Evolutionary conservation across 176 grass and related monocot species (phyloP), one percentile per base, ranked within the genome.

Genomic region (Chrysopogon serrulatus): DNA sequence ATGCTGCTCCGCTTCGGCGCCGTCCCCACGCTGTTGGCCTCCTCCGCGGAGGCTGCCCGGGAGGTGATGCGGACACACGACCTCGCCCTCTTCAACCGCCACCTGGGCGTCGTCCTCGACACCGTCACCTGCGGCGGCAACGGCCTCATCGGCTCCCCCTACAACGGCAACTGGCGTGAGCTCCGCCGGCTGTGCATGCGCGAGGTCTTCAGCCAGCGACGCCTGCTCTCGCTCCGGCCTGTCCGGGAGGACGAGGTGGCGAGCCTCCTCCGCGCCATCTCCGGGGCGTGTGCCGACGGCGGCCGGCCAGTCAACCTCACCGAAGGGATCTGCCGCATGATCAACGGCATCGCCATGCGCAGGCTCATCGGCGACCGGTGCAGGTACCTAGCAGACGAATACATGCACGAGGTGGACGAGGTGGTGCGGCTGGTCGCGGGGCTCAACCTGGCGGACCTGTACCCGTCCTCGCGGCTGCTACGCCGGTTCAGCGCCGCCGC

Each of bases 51-150:
- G 56, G 83, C 83, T 5, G 88, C 83, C 6, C 35, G 21, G 18
- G 83, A 86, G 83, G 67, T 90, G 2, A 37, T 90, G 88, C 71
- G 48, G 69, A 77, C 78, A 2, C 74, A 82, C 36, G 88, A 90
- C 83, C 18, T 79, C 13, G 19, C 59, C 45, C 86, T 90, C 78
- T 53, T 78, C 41, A 34, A 14, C 32, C 67, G 77, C 65, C 51
- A 74, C 47, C 49, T 71, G 27, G 71, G 62, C 70, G 24, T 49
- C 68, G 65, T 78, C 18, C 10, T 82, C 33, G 79, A 83, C 32
- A 78, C 78, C 76, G 10, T 82, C 42, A 69, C 59, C 24, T 73
- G 65, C 47, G 78, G 79, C 2, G 73, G 78, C 13, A n/a, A 71
- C 10, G 65, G 21, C 78, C 30, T 86, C 32, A 14, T 82, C 57